Conservation (phyloP, 345 rosid species). For the Barbarea vulgaris region DNA sequence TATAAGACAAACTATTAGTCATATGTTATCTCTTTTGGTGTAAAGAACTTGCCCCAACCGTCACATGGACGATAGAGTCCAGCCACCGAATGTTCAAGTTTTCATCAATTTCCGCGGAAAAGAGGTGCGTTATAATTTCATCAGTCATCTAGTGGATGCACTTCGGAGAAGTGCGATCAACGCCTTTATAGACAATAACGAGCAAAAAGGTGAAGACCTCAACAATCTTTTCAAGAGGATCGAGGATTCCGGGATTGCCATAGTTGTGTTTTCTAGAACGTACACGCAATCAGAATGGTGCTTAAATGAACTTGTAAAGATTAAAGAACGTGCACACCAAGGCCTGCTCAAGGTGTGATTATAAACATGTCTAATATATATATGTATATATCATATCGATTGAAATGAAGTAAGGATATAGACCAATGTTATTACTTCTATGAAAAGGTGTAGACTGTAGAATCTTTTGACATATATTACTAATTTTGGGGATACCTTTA, state of each 20-base stretch:
- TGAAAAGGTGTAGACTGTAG: too few species aligned
- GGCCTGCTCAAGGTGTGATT: neutral
- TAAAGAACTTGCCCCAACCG: neutral
- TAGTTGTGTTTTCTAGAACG: neutral
- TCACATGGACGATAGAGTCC: neutral
- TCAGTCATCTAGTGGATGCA: constrained; percentile 10
- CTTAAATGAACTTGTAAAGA: constrained; percentile 21
- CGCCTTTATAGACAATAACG: constrained; percentile 3
- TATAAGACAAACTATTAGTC: too few species aligned
- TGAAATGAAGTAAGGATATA: neutral
- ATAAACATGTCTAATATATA: neutral
- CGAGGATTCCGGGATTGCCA: neutral
- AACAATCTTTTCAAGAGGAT: constrained; percentile 1
- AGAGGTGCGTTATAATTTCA: neutral
- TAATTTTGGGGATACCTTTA: neutral
- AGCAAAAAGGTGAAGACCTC: neutral
- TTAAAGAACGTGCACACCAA: neutral
- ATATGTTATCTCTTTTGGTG: neutral
- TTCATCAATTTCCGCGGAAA: constrained; percentile 31
- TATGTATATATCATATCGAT: neutral
- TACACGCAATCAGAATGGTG: constrained; percentile 19
- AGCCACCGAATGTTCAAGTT: neutral
- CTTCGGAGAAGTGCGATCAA: neutral
- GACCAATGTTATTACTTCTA: too few species aligned
- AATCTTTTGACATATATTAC: too few species aligned